These are phyloP conservation scores for Heliosperma pusillum DNA, from an alignment of 148 eudicot species.

Conservation along the genomic window DNA sequence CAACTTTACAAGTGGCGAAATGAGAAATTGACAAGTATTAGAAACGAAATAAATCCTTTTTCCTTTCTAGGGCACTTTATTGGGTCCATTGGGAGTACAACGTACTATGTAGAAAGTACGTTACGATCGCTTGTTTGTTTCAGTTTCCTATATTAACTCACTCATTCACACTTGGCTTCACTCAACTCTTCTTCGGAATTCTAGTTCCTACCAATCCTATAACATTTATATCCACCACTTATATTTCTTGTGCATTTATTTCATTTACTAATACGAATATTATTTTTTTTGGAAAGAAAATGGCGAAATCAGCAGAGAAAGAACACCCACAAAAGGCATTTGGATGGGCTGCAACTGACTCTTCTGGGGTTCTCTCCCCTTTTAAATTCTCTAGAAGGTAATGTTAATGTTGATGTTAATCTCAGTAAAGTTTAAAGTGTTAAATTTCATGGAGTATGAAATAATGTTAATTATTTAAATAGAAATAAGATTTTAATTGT, in stretches of 20 bases:
- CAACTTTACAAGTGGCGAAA: too few species aligned
- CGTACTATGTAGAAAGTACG: background rate
- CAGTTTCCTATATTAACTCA: background rate
- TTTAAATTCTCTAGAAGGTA: conserved; percentile 38
- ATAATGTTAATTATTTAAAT: too few species aligned
- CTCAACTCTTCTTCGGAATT: background rate
- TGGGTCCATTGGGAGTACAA: background rate
- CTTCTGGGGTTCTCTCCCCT: conserved; percentile 42
- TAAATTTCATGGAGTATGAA: too few species aligned
- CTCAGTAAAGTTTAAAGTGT: background rate
- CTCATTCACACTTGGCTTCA: background rate
- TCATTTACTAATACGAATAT: too few species aligned
- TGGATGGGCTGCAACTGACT: conserved; percentile 45
- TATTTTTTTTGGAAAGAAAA: background rate
- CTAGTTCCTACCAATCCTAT: background rate
- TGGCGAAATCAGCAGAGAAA: conserved; percentile 22
- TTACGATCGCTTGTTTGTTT: background rate
- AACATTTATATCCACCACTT: background rate
- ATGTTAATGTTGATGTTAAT: too few species aligned
- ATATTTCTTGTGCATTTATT: background rate
- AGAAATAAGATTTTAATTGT: too few species aligned
- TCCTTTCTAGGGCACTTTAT: too few species aligned
- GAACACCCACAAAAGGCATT: conserved; percentile 35
- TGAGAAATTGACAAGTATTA: too few species aligned
- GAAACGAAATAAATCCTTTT: too few species aligned